Percentiles rank a stretch among this genome's conserved stretches.
phyloP scores from a whole-genome alignment of 2,329 filamentous ascomycete species.

The Paecilomyces fulvus region DNA sequence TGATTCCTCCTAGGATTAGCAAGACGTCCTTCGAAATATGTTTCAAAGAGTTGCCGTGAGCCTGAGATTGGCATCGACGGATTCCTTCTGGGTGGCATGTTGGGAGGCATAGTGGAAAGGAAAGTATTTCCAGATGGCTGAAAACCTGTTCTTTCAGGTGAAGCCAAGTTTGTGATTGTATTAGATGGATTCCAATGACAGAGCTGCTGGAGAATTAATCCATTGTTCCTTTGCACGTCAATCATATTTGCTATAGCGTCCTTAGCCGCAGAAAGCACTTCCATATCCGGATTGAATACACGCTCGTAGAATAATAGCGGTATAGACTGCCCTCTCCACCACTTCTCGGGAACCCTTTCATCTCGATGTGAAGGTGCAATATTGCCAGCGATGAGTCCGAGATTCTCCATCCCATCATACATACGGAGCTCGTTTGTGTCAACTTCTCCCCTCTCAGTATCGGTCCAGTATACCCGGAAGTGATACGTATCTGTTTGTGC shows the following conservation, averaged over 20 bases:
- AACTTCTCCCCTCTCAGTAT: conserved; percentile 18
- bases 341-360: conserved; percentile 16
- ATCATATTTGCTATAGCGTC: not conserved
- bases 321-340: conserved; percentile 13
- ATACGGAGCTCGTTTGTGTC: conserved; percentile 13
- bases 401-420: conserved; percentile 21
- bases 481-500: conserved; percentile 1
- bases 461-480: conserved; percentile 24
- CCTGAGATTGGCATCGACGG: not conserved
- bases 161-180: not conserved
- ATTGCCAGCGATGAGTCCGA: conserved; percentile 20
- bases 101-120: not conserved
- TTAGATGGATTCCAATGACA: not conserved
- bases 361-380: conserved; percentile 6
- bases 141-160: not conserved
- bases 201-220: not conserved
- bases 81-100: not conserved
- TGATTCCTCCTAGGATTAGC: not conserved
- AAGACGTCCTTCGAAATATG: too few species aligned
- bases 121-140: not conserved
- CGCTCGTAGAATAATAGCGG: conserved; percentile 28
- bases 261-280: conserved; percentile 10
- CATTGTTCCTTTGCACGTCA: not conserved
- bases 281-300: conserved; percentile 15
- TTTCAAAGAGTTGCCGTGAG: not conserved